A percentile compares a stretch with the other conserved stretches of the same genome.
phyloP scores from a whole-genome alignment of 805 yeast genomes.

The Cyberlindnera saturnus region DNA sequence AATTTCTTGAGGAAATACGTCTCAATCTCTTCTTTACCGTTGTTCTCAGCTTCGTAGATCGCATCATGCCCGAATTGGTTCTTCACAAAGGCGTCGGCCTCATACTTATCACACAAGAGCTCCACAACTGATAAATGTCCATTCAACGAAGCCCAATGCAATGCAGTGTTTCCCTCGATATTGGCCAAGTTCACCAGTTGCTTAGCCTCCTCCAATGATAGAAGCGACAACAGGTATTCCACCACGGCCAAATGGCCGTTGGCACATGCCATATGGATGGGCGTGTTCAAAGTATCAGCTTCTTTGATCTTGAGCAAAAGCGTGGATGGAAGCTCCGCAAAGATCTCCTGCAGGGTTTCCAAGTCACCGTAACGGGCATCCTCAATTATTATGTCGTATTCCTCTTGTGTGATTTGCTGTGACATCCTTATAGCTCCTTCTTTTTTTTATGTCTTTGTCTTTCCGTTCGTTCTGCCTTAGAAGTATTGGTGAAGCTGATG shows the following conservation, averaged over 20 bases:
- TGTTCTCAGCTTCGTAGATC: conserved; percentile 83
- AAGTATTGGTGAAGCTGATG: neutral
- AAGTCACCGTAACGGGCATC: conserved; percentile 89
- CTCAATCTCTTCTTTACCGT: conserved; percentile 69
- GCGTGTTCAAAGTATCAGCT: conserved; percentile 59
- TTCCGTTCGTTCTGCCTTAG: neutral
- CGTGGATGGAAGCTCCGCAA: conserved; percentile 47
- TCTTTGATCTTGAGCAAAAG: conserved; percentile 47
- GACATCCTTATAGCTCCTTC: conserved; percentile 6
- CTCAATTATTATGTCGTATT: conserved; percentile 71
- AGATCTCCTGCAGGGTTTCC: conserved; percentile 63
- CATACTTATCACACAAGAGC: conserved; percentile 62
- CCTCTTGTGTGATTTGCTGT: conserved; percentile 52
- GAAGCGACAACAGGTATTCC: conserved; percentile 46
- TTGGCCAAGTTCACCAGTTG: conserved; percentile 48
- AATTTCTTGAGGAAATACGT: conserved; percentile 68
- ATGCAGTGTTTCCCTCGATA: conserved; percentile 85
- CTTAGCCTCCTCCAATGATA: conserved; percentile 40
- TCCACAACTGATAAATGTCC: conserved; percentile 75
- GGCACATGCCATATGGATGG: conserved; percentile 93
- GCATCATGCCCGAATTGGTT: conserved; percentile 77
- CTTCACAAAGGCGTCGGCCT: conserved; percentile 76
- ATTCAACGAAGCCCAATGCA: conserved; percentile 94
- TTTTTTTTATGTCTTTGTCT: neutral
- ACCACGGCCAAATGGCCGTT: conserved; percentile 80